A percentile compares a stretch with the other conserved stretches of the same genome.
Evolutionary conservation across 345 rosid genomes (phyloP).

Genomic region (Citrus medica): DNA sequence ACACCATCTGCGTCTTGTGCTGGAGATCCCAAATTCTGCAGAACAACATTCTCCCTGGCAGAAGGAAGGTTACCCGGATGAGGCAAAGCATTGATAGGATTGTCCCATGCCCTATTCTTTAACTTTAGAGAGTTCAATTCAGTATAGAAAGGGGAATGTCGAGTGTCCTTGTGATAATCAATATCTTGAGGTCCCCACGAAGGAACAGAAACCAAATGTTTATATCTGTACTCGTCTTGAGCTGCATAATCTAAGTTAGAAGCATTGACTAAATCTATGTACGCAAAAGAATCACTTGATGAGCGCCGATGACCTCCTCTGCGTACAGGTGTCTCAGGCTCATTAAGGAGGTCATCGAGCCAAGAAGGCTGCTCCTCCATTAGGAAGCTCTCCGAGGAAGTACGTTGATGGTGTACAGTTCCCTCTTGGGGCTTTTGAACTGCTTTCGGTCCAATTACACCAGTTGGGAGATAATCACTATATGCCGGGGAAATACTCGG

Average conservation of each 20-base stretch:
- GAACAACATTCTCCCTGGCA: constrained; percentile 44
- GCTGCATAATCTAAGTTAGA: constrained; percentile 54
- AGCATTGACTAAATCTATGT: constrained; percentile 59
- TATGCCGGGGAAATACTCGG: constrained; percentile 63
- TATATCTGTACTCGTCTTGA: constrained; percentile 57
- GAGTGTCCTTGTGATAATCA: constrained; percentile 55
- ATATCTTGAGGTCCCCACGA: constrained; percentile 66
- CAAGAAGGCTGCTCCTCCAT: constrained; percentile 96
- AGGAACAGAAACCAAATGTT: constrained; percentile 36
- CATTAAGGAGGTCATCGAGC: constrained; percentile 98
- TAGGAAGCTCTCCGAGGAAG: constrained; percentile 83
- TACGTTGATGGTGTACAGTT: constrained; percentile 68
- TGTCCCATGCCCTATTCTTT: constrained; percentile 51
- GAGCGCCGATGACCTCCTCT: constrained; percentile 95
- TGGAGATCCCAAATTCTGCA: constrained; percentile 47
- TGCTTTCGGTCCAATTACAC: constrained; percentile 57
- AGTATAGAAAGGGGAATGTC: constrained; percentile 38
- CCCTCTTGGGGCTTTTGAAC: constrained; percentile 67
- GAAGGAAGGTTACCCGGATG: constrained; percentile 47
- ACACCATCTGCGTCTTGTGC: constrained; percentile 50
- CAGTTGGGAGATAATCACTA: constrained; percentile 58
- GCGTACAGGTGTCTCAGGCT: constrained; percentile 90
- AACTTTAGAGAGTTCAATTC: constrained; percentile 50
- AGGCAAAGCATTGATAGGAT: constrained; percentile 33
- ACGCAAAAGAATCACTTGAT: constrained; percentile 95